phyloP scores from a whole-genome alignment of 2,329 filamentous ascomycete genomes.

The Didymella sp. region DNA sequence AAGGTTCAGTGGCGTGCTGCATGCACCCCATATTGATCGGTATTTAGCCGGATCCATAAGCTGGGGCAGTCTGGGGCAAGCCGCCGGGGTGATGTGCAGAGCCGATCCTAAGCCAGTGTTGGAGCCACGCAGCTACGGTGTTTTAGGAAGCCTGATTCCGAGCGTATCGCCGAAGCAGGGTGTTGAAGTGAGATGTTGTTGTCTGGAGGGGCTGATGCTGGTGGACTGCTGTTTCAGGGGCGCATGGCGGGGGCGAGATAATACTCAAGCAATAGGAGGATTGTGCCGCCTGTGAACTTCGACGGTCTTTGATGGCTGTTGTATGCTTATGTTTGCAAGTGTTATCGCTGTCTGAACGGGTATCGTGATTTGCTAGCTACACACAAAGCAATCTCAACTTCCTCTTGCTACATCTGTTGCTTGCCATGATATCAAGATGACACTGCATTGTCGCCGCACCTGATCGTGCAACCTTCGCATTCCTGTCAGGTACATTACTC shows the following conservation, averaged over 20 bases:
- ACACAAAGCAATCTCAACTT: background rate
- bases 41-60: conserved; percentile 18
- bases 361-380: background rate
- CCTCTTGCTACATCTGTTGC: background rate
- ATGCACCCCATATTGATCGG: conserved; percentile 17
- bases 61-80: background rate
- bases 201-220: background rate
- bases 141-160: background rate
- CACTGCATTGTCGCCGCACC: background rate
- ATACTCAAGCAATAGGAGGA: background rate
- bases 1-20: conserved; percentile 4
- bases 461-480: background rate
- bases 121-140: background rate
- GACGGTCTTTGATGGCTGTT: background rate
- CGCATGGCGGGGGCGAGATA: background rate
- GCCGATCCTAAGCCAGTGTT: background rate
- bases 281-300: background rate
- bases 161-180: background rate
- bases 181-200: background rate
- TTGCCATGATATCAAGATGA: too few species aligned
- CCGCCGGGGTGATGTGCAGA: background rate
- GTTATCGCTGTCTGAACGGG: background rate
- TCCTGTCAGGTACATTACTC: background rate
- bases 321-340: background rate
- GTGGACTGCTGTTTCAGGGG: background rate